phyloP scores from a whole-genome alignment of 2,329 filamentous ascomycete species.

The Cyphellophora europaea region DNA sequence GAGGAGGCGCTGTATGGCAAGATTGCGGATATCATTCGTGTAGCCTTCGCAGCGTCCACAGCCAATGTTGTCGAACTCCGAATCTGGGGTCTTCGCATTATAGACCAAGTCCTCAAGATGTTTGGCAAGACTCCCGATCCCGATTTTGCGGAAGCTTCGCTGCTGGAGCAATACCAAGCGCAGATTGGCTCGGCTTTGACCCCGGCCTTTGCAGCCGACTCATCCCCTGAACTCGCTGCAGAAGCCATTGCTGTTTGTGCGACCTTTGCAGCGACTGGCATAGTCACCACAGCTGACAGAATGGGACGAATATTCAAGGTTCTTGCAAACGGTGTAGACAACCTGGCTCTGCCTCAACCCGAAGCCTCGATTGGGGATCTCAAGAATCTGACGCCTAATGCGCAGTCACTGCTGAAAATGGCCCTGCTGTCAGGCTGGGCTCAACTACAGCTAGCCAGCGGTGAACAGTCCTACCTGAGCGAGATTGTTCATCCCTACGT shows the following conservation, averaged over 20 bases:
- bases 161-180: conserved; percentile 95
- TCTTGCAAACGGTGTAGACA: conserved; percentile 80
- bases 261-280: conserved; percentile 94
- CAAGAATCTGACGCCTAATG: conserved; percentile 86
- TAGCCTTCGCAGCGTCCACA: conserved; percentile 95
- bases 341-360: conserved; percentile 44
- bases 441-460: conserved; percentile 88
- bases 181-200: conserved; percentile 96
- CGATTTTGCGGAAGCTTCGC: conserved; percentile 92
- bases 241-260: conserved; percentile 96
- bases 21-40: conserved; percentile 86
- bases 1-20: conserved; percentile 70
- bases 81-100: conserved; percentile 85
- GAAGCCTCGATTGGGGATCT: conserved; percentile 66
- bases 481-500: conserved; percentile 87
- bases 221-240: conserved; percentile 87
- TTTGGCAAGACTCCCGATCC: conserved; percentile 94
- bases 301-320: conserved; percentile 98
- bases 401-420: conserved; percentile 97
- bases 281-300: conserved; percentile 94
- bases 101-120: conserved; percentile 81
- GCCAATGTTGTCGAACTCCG: conserved; percentile 83
- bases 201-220: conserved; percentile 90
- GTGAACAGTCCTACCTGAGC: conserved; percentile 79
- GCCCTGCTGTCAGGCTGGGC: conserved; percentile 96